Base-by-base conservation (phyloP, 192 early-diverging fungal species). In the Dispira parvispora region DNA sequence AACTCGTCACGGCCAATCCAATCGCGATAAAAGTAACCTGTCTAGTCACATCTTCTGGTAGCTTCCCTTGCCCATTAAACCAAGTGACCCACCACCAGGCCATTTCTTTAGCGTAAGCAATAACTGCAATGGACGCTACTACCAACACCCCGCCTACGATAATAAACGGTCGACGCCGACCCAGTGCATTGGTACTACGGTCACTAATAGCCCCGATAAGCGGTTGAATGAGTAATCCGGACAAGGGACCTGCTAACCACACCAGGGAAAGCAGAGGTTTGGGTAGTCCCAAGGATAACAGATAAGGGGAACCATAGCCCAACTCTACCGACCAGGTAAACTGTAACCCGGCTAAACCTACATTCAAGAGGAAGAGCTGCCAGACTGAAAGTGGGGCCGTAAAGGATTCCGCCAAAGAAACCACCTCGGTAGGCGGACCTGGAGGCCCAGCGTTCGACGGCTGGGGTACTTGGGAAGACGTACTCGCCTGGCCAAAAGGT, bases 211-310 rank as follows among this genome's bases (percentile, higher is more conserved):
- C 85, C 11, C 93, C 93, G 12, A 93, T 83, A 45, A 93, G 70
- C 20, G 88, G 88, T 64, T 89, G 88, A 65, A 83, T 86, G 32
- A 89, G 64, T 20, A 89, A 72, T 14, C 88, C 88, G 43, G 86
- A 87, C n/a, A 91, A 70, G 45, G 89, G 89, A 9, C 89, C 89
- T 2, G 91, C 91, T 58, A 98, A 75, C 95, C 95, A 98, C 11
- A 98, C 95, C 42, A 96, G 72, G 45, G 91, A 89, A 63, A 87
- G 84, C 43, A 87, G 72, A 13, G 90, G 78, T 69, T 88, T 87
- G 20, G 84, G 77, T 50, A 98, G 67, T 0, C 87, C 90, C 20
- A 98, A 78, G 0, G 84, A 81, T 38, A 88, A 77, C 53, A 98
- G 71, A 65, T 91, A 91, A 18, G 88, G 90, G 20, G 94, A 90